Evolutionary conservation across 176 grass and related monocot species (phyloP).

Genomic region (Phyllostachys edulis): DNA sequence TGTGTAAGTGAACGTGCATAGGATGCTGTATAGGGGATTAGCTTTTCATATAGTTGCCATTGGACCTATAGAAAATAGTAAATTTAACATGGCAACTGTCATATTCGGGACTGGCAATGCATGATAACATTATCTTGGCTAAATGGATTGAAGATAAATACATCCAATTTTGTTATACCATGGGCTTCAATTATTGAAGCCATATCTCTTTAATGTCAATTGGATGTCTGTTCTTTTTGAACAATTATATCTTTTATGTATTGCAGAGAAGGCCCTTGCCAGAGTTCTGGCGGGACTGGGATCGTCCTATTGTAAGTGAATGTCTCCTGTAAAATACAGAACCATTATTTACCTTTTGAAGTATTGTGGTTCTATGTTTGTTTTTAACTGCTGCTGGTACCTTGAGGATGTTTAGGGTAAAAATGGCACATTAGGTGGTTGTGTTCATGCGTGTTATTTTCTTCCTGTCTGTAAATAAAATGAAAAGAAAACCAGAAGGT

Average conservation of each 20-base stretch:
- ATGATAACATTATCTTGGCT: not conserved
- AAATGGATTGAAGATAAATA: not conserved
- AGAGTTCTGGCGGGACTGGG: conserved; percentile 93
- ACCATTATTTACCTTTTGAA: conserved; percentile 5
- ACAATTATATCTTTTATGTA: conserved; percentile 32
- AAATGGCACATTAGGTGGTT: not conserved
- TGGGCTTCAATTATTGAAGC: not conserved
- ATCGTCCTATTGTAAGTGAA: conserved; percentile 94
- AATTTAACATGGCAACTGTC: not conserved
- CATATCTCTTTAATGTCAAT: not conserved
- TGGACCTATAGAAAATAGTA: not conserved
- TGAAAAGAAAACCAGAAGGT: not conserved
- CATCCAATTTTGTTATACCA: not conserved
- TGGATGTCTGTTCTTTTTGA: not conserved
- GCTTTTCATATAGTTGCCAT: not conserved
- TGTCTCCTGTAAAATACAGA: not conserved
- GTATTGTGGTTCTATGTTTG: not conserved
- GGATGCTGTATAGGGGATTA: not conserved
- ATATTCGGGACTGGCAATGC: not conserved
- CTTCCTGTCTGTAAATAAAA: not conserved
- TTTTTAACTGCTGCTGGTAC: conserved; percentile 16
- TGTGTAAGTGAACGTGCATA: conserved; percentile 8
- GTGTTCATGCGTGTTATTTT: not conserved
- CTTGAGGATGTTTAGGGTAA: not conserved
- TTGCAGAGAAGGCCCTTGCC: conserved; percentile 82